phyloP scores from a whole-genome alignment of 2,329 filamentous ascomycete species.

The Emergomyces orientalis region DNA sequence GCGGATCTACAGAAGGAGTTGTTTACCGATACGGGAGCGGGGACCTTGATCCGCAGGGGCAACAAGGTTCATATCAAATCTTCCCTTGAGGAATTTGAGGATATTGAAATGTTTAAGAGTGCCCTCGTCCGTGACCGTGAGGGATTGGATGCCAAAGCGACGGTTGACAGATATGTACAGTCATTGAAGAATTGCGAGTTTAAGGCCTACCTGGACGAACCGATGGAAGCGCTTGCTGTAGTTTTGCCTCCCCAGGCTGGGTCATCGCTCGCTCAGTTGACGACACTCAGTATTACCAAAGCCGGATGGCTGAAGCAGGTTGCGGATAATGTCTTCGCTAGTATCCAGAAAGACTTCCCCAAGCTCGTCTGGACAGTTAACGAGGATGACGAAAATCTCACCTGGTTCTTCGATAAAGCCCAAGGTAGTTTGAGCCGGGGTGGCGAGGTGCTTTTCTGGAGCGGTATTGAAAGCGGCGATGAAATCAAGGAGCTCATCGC shows the following conservation, averaged over 20 bases:
- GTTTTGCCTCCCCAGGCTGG: slow-evolving; percentile 65
- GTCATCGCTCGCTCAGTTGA: slow-evolving; percentile 66
- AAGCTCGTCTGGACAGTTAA: slow-evolving; percentile 94
- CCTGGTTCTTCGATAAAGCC: slow-evolving; percentile 97
- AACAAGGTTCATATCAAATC: slow-evolving; percentile 74
- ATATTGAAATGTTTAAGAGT: slow-evolving; percentile 67
- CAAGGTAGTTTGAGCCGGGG: slow-evolving; percentile 81
- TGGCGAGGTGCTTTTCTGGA: slow-evolving; percentile 93
- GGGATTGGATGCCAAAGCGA: slow-evolving; percentile 69
- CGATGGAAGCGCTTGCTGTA: slow-evolving; percentile 84
- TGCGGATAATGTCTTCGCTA: slow-evolving; percentile 87
- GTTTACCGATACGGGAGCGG: slow-evolving; percentile 91
- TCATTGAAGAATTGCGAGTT: slow-evolving; percentile 69
- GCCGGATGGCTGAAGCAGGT: slow-evolving; percentile 90
- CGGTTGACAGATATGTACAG: slow-evolving; percentile 78
- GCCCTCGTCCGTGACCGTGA: slow-evolving; percentile 74
- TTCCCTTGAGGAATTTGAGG: slow-evolving; percentile 63
- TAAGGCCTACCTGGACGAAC: slow-evolving; percentile 88
- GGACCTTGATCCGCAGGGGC: slow-evolving; percentile 82
- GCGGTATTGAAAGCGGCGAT: slow-evolving; percentile 71
- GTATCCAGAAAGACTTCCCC: slow-evolving; percentile 87
- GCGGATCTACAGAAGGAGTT: slow-evolving; percentile 92
- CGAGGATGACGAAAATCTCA: slow-evolving; percentile 89
- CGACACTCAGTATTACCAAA: slow-evolving; percentile 88
- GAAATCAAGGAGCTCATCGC: slow-evolving; percentile 76